phyloP scores from a whole-genome alignment of 1,284 basidiomycete species.

The Pascua sp. region DNA sequence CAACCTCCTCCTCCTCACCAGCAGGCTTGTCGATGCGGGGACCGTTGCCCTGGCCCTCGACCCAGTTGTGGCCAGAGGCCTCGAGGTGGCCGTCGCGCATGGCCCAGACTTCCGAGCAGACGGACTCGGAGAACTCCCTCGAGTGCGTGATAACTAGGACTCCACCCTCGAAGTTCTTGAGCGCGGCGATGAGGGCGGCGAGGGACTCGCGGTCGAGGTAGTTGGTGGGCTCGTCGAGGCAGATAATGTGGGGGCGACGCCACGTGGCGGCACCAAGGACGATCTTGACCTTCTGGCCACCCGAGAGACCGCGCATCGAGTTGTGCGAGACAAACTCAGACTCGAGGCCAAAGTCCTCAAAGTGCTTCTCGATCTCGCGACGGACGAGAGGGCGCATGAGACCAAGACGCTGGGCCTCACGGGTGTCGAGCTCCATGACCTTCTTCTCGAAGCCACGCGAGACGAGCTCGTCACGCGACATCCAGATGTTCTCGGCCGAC shows the following conservation, averaged over 20 bases:
- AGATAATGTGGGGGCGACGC: slow-evolving; percentile 96
- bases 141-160: slow-evolving; percentile 96
- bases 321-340: slow-evolving; percentile 87
- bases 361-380: slow-evolving; percentile 97
- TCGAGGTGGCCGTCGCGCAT: slow-evolving; percentile 89
- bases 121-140: slow-evolving; percentile 94
- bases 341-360: slow-evolving; percentile 85
- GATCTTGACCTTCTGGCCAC: slow-evolving; percentile 99
- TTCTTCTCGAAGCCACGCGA: slow-evolving; percentile 99
- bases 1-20: slow-evolving; percentile 81
- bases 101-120: slow-evolving; percentile 64
- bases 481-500: slow-evolving; percentile 94
- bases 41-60: slow-evolving; percentile 92
- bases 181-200: slow-evolving; percentile 89
- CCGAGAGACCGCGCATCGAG: slow-evolving; percentile 94
- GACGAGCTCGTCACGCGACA: slow-evolving; percentile 92
- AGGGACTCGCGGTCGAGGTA: slow-evolving; percentile 97
- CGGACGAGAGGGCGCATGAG: slow-evolving; percentile 92
- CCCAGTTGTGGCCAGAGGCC: slow-evolving; percentile 97
- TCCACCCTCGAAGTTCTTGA: slow-evolving; percentile 96
- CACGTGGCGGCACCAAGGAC: slow-evolving; percentile 97
- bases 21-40: slow-evolving; percentile 82
- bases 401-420: slow-evolving; percentile 94
- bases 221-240: slow-evolving; percentile 92
- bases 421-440: slow-evolving; percentile 93